These are phyloP conservation scores for Aspergillus funiculosus DNA, from an alignment of 495 filamentous ascomycete species.

Conservation along the genomic window DNA sequence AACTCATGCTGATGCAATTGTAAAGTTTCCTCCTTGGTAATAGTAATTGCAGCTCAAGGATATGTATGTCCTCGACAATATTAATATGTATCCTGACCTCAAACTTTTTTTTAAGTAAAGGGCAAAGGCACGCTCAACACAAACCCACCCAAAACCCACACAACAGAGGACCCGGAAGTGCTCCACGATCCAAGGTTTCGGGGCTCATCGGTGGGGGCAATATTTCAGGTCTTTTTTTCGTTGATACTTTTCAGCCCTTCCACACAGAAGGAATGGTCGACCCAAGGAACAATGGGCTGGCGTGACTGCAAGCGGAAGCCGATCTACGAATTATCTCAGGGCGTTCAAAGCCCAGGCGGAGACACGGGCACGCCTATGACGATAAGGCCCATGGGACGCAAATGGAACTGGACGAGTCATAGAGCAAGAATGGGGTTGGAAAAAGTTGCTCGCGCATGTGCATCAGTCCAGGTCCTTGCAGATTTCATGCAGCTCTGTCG, in stretches of 20 bases:
- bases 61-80: no score
- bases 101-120: no score
- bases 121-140: slow-evolving; percentile 7
- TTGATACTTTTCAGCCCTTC: slow-evolving; percentile 10
- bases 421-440: slow-evolving; percentile 23
- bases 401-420: slow-evolving; percentile 33
- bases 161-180: slow-evolving; percentile 9
- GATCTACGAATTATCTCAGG: slow-evolving; percentile 23
- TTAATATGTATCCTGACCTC: no score
- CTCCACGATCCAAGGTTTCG: slow-evolving; percentile 27
- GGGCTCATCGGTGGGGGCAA: slow-evolving; percentile 24
- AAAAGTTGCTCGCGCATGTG: slow-evolving; percentile 23
- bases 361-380: slow-evolving; percentile 21
- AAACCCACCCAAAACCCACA: not conserved
- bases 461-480: slow-evolving; percentile 30
- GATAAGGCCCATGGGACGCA: slow-evolving; percentile 24
- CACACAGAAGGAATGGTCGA: slow-evolving; percentile 8
- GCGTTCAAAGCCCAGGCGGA: slow-evolving; percentile 15
- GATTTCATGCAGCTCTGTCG: slow-evolving; percentile 24
- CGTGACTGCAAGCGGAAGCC: slow-evolving; percentile 22
- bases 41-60: no score
- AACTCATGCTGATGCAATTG: no score
- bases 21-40: no score
- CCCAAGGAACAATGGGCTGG: slow-evolving; percentile 18
- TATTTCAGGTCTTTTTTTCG: slow-evolving; percentile 4